A percentile compares a stretch with the other conserved stretches of the same genome.
Evolutionary conservation across 192 early-diverging fungal genomes (phyloP).

Genomic region (Rhizophagus clarus): DNA sequence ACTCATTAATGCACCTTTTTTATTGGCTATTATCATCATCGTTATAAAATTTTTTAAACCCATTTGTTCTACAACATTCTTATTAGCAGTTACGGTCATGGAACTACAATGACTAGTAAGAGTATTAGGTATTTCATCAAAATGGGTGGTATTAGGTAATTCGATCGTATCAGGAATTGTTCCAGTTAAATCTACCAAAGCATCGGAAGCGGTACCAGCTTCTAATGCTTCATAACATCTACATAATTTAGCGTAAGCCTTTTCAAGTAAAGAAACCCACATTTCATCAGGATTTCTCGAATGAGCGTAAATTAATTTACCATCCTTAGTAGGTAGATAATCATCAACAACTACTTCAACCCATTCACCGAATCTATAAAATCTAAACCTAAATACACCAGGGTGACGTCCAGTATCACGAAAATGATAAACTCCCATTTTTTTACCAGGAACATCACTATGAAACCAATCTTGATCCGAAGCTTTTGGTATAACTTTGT

Average conservation of each 20-base stretch:
- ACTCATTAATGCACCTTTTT: conserved; percentile 41
- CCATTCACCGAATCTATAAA: conserved; percentile 53
- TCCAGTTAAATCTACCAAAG: conserved; percentile 48
- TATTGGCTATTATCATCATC: conserved; percentile 32
- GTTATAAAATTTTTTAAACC: conserved; percentile 37
- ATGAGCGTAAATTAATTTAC: conserved; percentile 44
- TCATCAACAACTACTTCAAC: conserved; percentile 57
- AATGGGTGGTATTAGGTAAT: not conserved
- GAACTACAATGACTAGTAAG: not conserved
- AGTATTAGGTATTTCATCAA: not conserved
- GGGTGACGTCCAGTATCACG: conserved; percentile 33
- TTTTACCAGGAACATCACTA: conserved; percentile 26
- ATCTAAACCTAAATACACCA: conserved; percentile 49
- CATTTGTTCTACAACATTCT: conserved; percentile 10
- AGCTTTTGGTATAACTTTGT: conserved; percentile 32
- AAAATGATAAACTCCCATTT: conserved; percentile 22
- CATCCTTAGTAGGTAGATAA: conserved; percentile 43
- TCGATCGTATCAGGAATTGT: conserved; percentile 49
- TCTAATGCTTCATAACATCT: conserved; percentile 44
- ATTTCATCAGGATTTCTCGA: conserved; percentile 49
- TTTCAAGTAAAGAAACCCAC: conserved; percentile 53
- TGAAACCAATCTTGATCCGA: conserved; percentile 32
- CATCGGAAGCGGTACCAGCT: conserved; percentile 35
- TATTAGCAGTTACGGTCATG: not conserved
- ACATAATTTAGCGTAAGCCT: conserved; percentile 55